Evolutionary conservation across 768 basidiomycete genomes (phyloP).

Genomic region (Imleria badia): DNA sequence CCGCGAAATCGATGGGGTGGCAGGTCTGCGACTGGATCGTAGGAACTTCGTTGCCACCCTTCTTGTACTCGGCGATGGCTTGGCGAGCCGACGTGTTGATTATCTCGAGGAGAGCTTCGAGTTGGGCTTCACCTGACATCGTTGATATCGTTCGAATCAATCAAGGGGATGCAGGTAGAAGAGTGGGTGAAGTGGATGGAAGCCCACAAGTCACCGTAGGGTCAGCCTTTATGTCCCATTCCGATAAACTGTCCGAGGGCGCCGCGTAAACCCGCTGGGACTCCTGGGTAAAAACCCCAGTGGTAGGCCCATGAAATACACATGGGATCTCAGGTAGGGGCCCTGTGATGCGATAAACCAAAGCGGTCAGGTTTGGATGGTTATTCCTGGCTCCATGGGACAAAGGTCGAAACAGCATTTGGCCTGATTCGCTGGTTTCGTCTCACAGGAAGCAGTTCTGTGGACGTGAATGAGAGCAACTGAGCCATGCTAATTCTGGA

Average conservation of each 20-base stretch:
- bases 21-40: constrained; percentile 22
- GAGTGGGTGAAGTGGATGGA: background rate
- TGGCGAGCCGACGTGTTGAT: constrained; percentile 30
- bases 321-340: too few relatives aligned
- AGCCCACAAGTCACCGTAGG: background rate
- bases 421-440: too few relatives aligned
- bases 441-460: too few relatives aligned
- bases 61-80: constrained; percentile 28
- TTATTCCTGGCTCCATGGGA: too few relatives aligned
- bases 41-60: constrained; percentile 20
- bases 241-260: too few relatives aligned
- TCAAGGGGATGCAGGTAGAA: background rate
- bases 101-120: constrained; percentile 31
- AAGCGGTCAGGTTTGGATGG: background rate
- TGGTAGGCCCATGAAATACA: background rate
- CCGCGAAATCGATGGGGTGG: constrained; percentile 24
- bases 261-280: too few relatives aligned
- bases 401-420: too few relatives aligned
- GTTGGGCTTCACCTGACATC: constrained; percentile 28
- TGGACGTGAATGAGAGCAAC: too few relatives aligned
- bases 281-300: background rate
- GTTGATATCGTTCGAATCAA: constrained; percentile 12
- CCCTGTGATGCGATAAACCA: too few relatives aligned
- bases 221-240: constrained; percentile 5
- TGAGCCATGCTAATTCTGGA: too few relatives aligned